phyloP scores from a whole-genome alignment of 139 green algal species.

The Closterium sp. region DNA sequence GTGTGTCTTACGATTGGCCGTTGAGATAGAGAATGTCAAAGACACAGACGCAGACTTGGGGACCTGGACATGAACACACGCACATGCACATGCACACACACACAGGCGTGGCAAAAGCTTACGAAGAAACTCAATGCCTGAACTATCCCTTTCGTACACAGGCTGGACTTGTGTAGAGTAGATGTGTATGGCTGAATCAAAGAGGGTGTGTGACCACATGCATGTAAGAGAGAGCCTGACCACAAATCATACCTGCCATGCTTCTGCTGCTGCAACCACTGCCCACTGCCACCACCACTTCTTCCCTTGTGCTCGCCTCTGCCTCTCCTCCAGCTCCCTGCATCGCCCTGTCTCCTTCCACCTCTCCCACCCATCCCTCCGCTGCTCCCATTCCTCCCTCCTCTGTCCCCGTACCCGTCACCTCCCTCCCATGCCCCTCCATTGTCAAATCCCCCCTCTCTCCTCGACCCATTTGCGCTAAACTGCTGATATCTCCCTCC shows the following conservation, averaged over 20 bases:
- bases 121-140: too few species aligned
- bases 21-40: conserved; percentile 82
- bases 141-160: too few species aligned
- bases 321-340: neutral
- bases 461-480: neutral
- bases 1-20: conserved; percentile 61
- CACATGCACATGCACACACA: neutral
- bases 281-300: neutral
- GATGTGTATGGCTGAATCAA: too few species aligned
- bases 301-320: neutral
- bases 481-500: neutral
- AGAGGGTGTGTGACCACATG: too few species aligned
- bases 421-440: neutral
- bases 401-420: neutral
- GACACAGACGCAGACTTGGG: conserved; percentile 77
- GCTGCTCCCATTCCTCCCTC: neutral
- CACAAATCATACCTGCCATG: neutral
- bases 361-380: neutral
- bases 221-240: too few species aligned
- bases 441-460: neutral
- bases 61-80: neutral
- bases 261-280: neutral
- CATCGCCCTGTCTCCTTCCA: neutral
- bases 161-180: too few species aligned
- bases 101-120: too few species aligned